Conservation (phyloP, 257 asterid species). For the Solanum pinnatisectum region DNA sequence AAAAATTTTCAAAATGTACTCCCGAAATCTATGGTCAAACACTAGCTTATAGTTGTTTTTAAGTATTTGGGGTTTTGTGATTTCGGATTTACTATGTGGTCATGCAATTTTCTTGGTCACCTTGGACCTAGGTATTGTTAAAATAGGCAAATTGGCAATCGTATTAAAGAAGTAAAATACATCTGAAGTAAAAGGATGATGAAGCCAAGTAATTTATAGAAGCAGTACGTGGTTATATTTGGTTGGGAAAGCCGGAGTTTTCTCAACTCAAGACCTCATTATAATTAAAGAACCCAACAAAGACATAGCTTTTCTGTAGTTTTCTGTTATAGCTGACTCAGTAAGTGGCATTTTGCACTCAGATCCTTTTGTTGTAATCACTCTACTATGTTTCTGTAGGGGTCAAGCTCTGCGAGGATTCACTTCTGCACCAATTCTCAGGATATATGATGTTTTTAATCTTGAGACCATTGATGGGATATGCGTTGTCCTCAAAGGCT, state of each 20-base stretch:
- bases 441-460: slow-evolving; percentile 38
- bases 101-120: neutral
- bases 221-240: neutral
- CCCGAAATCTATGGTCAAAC: neutral
- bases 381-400: neutral
- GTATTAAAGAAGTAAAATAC: neutral
- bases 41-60: neutral
- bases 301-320: neutral
- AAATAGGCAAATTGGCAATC: neutral
- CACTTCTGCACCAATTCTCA: slow-evolving; percentile 61
- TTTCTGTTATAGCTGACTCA: neutral
- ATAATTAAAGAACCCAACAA: neutral
- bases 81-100: neutral
- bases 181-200: neutral
- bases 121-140: neutral
- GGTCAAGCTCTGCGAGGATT: slow-evolving; percentile 35
- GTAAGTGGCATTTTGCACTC: neutral
- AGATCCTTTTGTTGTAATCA: neutral
- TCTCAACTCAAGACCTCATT: neutral
- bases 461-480: slow-evolving; percentile 69
- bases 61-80: neutral
- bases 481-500: slow-evolving; percentile 41
- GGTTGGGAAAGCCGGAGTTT: neutral
- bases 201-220: neutral
- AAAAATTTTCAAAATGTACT: neutral